Evolutionary conservation across 1,139 yeast genomes (phyloP).

Genomic region (Blastobotrys proliferans): DNA sequence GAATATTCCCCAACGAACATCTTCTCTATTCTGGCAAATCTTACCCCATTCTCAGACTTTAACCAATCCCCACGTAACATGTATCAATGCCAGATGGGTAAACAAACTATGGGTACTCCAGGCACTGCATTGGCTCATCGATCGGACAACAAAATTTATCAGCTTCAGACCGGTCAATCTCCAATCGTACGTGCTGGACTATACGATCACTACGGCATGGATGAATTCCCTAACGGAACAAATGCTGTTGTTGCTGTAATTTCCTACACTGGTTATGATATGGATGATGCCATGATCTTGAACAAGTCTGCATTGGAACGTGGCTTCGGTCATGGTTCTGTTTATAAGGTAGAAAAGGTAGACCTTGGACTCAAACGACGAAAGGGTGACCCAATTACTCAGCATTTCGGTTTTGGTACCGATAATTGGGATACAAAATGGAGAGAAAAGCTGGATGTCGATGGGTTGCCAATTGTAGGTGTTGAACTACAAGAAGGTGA

Average conservation of each 20-base stretch:
- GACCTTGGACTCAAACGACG: conserved; percentile 76
- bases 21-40: conserved; percentile 86
- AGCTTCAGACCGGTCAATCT: conserved; percentile 96
- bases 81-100: conserved; percentile 99
- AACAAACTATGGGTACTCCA: conserved; percentile 99
- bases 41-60: conserved; percentile 97
- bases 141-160: conserved; percentile 90
- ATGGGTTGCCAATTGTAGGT: conserved; percentile 92
- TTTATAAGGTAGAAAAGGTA: conserved; percentile 88
- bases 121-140: conserved; percentile 92
- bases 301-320: conserved; percentile 97
- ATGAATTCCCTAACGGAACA: conserved; percentile 96
- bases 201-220: conserved; percentile 96
- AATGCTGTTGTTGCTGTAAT: conserved; percentile 99
- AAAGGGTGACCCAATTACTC: conserved; percentile 92
- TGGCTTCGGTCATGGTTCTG: conserved; percentile 97
- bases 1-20: conserved; percentile 95
- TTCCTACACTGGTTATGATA: conserved; percentile 98
- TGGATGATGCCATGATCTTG: conserved; percentile 99
- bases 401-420: conserved; percentile 90
- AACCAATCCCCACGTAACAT: conserved; percentile 99
- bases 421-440: conserved; percentile 91
- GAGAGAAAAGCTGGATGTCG: conserved; percentile 83
- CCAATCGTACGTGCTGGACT: conserved; percentile 93
- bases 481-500: conserved; percentile 89